These are phyloP conservation scores for Casaregolazyma suthepensis DNA, from an alignment of 1,139 yeast genomes.

Conservation along the genomic window DNA sequence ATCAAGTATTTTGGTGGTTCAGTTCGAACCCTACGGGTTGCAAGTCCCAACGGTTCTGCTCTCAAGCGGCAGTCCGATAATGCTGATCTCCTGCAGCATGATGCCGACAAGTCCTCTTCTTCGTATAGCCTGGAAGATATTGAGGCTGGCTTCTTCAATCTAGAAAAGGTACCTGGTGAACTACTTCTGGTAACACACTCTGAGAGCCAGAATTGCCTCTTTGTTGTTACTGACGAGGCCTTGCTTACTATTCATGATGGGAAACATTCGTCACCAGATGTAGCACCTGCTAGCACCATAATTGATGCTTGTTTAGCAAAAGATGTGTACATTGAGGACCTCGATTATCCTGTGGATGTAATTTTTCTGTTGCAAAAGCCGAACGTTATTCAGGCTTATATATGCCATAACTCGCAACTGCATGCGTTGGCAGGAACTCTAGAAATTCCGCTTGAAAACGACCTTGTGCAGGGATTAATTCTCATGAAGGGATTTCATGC, in stretches of 20 bases:
- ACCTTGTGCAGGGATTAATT: not conserved
- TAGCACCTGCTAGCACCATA: not conserved
- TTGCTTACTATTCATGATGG: not conserved
- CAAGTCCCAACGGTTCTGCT: not conserved
- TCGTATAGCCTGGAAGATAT: not conserved
- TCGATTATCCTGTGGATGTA: not conserved
- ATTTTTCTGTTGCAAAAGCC: not conserved
- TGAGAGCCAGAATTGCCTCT: not conserved
- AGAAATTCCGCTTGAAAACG: not conserved
- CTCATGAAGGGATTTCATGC: not conserved
- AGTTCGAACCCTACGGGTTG: not conserved
- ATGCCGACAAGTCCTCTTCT: not conserved
- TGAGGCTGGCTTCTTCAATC: not conserved
- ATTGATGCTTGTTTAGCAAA: not conserved
- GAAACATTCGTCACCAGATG: not conserved
- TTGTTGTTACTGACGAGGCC: not conserved
- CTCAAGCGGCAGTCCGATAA: not conserved
- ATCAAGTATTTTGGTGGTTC: conserved; percentile 1
- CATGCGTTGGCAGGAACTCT: not conserved
- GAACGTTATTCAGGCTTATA: not conserved
- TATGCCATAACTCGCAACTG: not conserved
- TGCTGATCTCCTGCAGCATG: not conserved
- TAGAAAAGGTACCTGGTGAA: not conserved
- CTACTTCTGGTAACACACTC: not conserved
- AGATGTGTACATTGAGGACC: not conserved